phyloP scores from a whole-genome alignment of 805 yeast species.

The Candida lessepsii region DNA sequence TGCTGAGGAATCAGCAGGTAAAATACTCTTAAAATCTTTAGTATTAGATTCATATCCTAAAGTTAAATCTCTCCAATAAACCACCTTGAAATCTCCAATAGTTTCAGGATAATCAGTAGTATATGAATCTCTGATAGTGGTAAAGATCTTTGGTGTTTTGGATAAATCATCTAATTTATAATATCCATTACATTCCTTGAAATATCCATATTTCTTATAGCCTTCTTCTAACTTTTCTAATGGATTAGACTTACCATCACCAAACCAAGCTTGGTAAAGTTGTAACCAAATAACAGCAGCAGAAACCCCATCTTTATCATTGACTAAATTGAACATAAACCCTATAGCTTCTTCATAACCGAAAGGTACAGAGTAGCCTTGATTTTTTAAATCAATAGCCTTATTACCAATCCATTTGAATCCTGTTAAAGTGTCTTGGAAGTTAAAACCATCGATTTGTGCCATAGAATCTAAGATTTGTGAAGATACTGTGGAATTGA shows the following conservation, averaged over 20 bases:
- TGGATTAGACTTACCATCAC: conserved; percentile 31
- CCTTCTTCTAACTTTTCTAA: conserved; percentile 56
- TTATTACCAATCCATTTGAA: conserved; percentile 97
- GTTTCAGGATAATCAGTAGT: conserved; percentile 36
- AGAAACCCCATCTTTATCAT: conserved; percentile 90
- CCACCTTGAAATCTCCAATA: conserved; percentile 59
- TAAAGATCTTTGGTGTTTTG: conserved; percentile 55
- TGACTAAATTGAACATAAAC: conserved; percentile 78
- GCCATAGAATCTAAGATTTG: conserved; percentile 77
- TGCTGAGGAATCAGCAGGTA: conserved; percentile 70
- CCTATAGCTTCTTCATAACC: conserved; percentile 97
- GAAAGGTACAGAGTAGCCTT: conserved; percentile 75
- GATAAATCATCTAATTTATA: conserved; percentile 60
- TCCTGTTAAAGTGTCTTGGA: conserved; percentile 86
- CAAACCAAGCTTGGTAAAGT: conserved; percentile 55
- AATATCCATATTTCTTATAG: conserved; percentile 69
- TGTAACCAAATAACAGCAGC: conserved; percentile 78
- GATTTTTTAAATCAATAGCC: conserved; percentile 65
- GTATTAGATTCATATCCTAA: conserved; percentile 76
- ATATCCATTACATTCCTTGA: conserved; percentile 84
- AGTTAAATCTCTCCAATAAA: conserved; percentile 81
- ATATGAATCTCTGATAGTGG: conserved; percentile 43
- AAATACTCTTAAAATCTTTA: conserved; percentile 49
- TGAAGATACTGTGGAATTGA: conserved; percentile 92
- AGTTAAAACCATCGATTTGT: conserved; percentile 53